These are phyloP conservation scores for Cicer judaicum DNA, from an alignment of 306 rosid species.

Conservation along the genomic window DNA sequence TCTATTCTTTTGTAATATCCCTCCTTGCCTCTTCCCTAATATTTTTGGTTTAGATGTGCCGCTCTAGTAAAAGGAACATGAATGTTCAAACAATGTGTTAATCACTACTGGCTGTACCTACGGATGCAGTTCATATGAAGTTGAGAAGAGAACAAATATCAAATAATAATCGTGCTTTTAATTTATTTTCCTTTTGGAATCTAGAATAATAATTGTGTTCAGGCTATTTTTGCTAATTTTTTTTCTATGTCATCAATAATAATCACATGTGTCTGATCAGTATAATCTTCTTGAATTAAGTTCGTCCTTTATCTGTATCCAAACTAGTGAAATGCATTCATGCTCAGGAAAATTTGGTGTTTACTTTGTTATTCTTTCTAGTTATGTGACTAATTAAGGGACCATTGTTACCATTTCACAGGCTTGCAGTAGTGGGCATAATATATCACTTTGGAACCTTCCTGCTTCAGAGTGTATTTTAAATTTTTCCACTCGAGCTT, in stretches of 20 bases:
- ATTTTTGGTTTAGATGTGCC: slow-evolving; percentile 26
- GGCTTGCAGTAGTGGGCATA: slow-evolving; percentile 84
- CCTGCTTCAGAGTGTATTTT: slow-evolving; percentile 84
- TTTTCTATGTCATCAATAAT: slow-evolving; percentile 12
- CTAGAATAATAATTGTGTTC: too few relatives aligned
- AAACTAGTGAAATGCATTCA: slow-evolving; percentile 28
- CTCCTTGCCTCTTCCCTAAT: background rate
- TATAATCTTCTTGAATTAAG: slow-evolving; percentile 23
- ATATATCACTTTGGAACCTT: slow-evolving; percentile 92
- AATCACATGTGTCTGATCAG: slow-evolving; percentile 24
- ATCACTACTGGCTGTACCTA: slow-evolving; percentile 9
- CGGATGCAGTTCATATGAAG: slow-evolving; percentile 17
- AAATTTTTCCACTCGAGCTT: slow-evolving; percentile 60
- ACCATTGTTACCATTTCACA: slow-evolving; percentile 45
- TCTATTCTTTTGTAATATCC: slow-evolving; percentile 15
- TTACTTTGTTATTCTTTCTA: slow-evolving; percentile 38
- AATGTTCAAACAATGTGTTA: slow-evolving; percentile 23
- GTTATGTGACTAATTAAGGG: slow-evolving; percentile 27
- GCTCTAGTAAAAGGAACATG: slow-evolving; percentile 27
- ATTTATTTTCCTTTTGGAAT: slow-evolving; percentile 2
- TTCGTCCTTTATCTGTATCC: slow-evolving; percentile 13
- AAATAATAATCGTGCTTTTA: slow-evolving; percentile 14
- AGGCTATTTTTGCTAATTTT: slow-evolving; percentile 4
- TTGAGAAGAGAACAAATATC: slow-evolving; percentile 24
- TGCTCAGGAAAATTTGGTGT: background rate